Conservation (phyloP, 1,139 yeast species). For the Suhomyces terraborum region DNA sequence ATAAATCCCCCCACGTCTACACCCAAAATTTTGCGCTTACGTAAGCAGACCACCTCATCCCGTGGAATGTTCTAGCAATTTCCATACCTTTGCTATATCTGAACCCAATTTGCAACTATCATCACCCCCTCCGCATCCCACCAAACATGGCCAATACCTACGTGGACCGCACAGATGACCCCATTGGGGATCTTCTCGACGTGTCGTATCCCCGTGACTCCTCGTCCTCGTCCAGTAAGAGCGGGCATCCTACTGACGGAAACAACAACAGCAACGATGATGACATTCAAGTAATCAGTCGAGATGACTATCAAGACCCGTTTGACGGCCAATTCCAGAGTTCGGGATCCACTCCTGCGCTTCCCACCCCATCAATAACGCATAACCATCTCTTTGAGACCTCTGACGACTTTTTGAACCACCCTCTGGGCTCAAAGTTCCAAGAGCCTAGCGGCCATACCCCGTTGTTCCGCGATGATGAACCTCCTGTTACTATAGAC, state of each 20-base stretch:
- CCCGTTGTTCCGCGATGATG: constrained; percentile 10
- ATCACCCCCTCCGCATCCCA: not conserved
- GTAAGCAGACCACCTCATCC: constrained; percentile 1
- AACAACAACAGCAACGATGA: constrained; percentile 21
- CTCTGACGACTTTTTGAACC: constrained; percentile 6
- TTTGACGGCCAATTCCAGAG: constrained; percentile 10
- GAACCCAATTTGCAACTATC: constrained; percentile 6
- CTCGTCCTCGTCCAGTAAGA: constrained; percentile 8
- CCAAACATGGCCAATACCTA: constrained; percentile 1
- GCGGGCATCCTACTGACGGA: constrained; percentile 13
- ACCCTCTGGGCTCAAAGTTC: constrained; percentile 6
- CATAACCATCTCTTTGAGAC: constrained; percentile 9
- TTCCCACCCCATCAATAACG: constrained; percentile 10
- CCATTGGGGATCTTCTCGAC: constrained; percentile 11
- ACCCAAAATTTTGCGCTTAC: no score
- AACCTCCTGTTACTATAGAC: not conserved
- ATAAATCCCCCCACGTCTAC: no score
- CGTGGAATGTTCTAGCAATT: constrained; percentile 13
- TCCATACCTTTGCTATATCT: constrained; percentile 4
- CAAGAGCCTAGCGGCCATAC: constrained; percentile 11
- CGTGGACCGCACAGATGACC: constrained; percentile 11
- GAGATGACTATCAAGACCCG: constrained; percentile 22
- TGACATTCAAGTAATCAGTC: constrained; percentile 40
- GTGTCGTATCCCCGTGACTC: constrained; percentile 3
- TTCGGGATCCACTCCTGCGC: constrained; percentile 10